Percentiles rank a stretch among this genome's conserved stretches.
Conservation (phyloP, 352 stramenopile species). For the Phytophthora pisi region DNA sequence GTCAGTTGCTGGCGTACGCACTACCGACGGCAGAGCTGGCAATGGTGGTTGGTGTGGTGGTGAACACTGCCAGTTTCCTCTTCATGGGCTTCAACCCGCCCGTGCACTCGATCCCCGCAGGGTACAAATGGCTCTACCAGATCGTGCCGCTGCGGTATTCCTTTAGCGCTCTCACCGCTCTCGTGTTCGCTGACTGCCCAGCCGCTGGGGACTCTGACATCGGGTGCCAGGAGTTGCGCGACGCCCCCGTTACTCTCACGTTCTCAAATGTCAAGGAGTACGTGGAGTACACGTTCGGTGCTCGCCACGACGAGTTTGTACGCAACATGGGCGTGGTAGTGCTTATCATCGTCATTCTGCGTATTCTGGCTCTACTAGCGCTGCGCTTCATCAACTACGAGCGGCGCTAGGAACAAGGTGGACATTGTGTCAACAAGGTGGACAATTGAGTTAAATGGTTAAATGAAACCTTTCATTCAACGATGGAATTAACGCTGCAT, state of each 20-base stretch:
- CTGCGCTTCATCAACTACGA: slow-evolving; percentile 63
- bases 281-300: slow-evolving; percentile 49
- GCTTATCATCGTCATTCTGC: slow-evolving; percentile 47
- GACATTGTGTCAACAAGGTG: not conserved
- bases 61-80: slow-evolving; percentile 77
- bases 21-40: slow-evolving; percentile 49
- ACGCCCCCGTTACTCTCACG: slow-evolving; percentile 35
- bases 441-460: not conserved
- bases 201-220: slow-evolving; percentile 17
- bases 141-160: slow-evolving; percentile 54
- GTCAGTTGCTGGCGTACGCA: slow-evolving; percentile 48
- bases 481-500: not conserved
- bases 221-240: slow-evolving; percentile 33
- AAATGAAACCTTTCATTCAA: slow-evolving; percentile 9
- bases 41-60: slow-evolving; percentile 47
- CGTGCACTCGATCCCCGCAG: slow-evolving; percentile 47
- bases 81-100: slow-evolving; percentile 81
- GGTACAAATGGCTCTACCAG: slow-evolving; percentile 68
- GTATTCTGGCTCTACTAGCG: slow-evolving; percentile 48
- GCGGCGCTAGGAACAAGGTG: slow-evolving; percentile 31
- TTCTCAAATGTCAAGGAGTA: slow-evolving; percentile 50
- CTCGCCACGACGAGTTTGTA: slow-evolving; percentile 41
- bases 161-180: slow-evolving; percentile 46
- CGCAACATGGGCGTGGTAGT: slow-evolving; percentile 46
- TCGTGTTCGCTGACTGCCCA: slow-evolving; percentile 50